Conservation (phyloP, 345 rosid species). For the Camelina hispida region DNA sequence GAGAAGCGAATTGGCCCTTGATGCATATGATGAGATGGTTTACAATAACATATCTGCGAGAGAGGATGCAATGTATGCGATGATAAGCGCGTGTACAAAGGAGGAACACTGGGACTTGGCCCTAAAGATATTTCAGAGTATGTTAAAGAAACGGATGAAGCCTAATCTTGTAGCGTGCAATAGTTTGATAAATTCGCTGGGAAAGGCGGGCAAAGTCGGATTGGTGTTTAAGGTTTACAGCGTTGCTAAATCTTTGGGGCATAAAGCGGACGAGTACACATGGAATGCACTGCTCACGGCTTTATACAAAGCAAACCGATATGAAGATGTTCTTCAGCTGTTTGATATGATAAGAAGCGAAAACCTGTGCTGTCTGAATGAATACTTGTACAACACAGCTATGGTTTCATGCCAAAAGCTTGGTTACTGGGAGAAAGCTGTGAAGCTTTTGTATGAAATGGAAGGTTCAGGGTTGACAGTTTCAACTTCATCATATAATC, state of each 20-base stretch:
- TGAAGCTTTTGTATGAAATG: slow-evolving; percentile 78
- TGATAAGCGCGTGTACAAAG: slow-evolving; percentile 63
- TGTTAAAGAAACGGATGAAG: slow-evolving; percentile 55
- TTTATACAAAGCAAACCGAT: slow-evolving; percentile 60
- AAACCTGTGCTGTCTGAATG: slow-evolving; percentile 47
- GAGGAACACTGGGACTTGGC: slow-evolving; percentile 70
- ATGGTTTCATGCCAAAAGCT: slow-evolving; percentile 78
- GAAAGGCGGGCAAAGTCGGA: slow-evolving; percentile 65
- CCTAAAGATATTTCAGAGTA: slow-evolving; percentile 54
- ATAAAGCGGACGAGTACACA: slow-evolving; percentile 71
- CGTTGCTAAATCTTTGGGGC: slow-evolving; percentile 57
- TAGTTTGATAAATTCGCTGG: slow-evolving; percentile 69
- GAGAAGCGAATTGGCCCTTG: slow-evolving; percentile 66
- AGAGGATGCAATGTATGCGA: slow-evolving; percentile 61
- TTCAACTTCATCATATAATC: slow-evolving; percentile 65
- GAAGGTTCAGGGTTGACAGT: slow-evolving; percentile 60
- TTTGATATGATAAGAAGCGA: slow-evolving; percentile 62
- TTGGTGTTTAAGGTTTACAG: slow-evolving; percentile 63
- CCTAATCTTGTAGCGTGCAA: slow-evolving; percentile 76
- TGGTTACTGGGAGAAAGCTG: slow-evolving; percentile 74
- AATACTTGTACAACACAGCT: slow-evolving; percentile 63
- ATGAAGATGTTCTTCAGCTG: slow-evolving; percentile 63
- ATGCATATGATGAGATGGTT: slow-evolving; percentile 75
- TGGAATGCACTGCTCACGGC: slow-evolving; percentile 75
- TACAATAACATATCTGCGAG: slow-evolving; percentile 52